Conservation (phyloP, 345 rosid genomes). For the Psidium guajava region DNA sequence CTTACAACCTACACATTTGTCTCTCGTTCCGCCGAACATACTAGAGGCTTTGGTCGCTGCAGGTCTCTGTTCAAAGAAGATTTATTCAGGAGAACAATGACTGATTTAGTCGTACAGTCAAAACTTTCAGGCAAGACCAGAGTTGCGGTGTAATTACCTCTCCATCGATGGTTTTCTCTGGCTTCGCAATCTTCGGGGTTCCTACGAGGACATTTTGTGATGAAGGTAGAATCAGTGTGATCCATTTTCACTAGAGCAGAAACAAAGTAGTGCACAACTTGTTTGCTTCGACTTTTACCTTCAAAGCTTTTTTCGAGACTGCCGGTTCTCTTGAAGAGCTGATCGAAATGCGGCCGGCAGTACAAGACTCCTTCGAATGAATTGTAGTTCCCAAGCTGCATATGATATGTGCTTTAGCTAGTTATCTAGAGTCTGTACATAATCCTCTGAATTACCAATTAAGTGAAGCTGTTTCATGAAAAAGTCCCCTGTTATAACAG, state of each 20-base stretch:
- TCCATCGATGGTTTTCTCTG: conserved; percentile 59
- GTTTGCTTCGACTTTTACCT: conserved; percentile 23
- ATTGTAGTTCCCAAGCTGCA: conserved; percentile 96
- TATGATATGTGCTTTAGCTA: background rate
- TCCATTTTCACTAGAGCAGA: background rate
- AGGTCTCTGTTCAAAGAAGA: conserved; percentile 46
- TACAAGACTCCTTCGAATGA: conserved; percentile 96
- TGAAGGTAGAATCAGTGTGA: conserved; percentile 1
- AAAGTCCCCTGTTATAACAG: background rate
- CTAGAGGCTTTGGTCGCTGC: conserved; percentile 58
- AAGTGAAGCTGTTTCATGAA: background rate
- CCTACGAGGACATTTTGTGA: conserved; percentile 29
- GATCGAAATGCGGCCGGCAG: conserved; percentile 98
- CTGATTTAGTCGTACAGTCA: background rate
- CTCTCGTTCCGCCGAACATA: conserved; percentile 92
- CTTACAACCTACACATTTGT: conserved; percentile 81
- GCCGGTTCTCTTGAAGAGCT: conserved; percentile 90
- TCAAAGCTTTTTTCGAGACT: conserved; percentile 97
- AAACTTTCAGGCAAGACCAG: background rate
- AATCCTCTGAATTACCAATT: background rate
- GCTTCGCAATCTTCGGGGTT: conserved; percentile 78
- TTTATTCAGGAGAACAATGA: background rate
- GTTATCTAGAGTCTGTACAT: background rate
- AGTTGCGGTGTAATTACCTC: conserved; percentile 42
- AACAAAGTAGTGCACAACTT: background rate